Evolutionary conservation across 2,329 filamentous ascomycete species (phyloP).

Genomic region (Akanthomyces muscarius): DNA sequence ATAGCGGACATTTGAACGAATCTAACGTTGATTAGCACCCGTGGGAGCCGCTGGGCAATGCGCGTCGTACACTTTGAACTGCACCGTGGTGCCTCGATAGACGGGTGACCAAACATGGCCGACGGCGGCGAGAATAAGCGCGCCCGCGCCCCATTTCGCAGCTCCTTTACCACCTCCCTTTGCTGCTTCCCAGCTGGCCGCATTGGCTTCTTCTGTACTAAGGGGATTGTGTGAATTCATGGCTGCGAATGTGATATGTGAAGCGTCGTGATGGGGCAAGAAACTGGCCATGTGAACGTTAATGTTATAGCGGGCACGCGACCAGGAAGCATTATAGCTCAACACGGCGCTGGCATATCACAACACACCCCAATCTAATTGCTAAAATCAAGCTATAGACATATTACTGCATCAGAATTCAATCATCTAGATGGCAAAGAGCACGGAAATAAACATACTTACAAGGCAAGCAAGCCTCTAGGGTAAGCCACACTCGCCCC

Average conservation of each 20-base stretch:
- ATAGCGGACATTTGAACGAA: conserved; percentile 83
- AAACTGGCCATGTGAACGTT: background rate
- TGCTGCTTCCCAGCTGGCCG: conserved; percentile 68
- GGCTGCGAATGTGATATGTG: background rate
- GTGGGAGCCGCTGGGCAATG: background rate
- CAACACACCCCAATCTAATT: background rate
- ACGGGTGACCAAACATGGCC: conserved; percentile 65
- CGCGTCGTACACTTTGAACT: conserved; percentile 68
- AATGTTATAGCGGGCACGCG: conserved; percentile 12
- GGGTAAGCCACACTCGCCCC: conserved; percentile 9
- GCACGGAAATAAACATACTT: background rate
- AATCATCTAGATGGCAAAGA: background rate
- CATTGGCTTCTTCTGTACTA: conserved; percentile 61
- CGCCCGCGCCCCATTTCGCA: conserved; percentile 67
- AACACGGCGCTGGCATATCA: background rate
- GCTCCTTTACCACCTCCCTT: conserved; percentile 64
- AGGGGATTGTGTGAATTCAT: conserved; percentile 55
- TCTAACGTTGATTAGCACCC: conserved; percentile 37
- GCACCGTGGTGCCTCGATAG: conserved; percentile 67
- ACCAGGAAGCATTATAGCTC: background rate
- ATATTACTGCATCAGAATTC: background rate
- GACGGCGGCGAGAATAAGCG: conserved; percentile 56
- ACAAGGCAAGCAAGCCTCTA: background rate
- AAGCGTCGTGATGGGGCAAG: background rate
- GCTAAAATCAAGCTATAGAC: background rate